phyloP scores from a whole-genome alignment of 2,329 filamentous ascomycete genomes.

The Neoscytalidium dimidiatum region DNA sequence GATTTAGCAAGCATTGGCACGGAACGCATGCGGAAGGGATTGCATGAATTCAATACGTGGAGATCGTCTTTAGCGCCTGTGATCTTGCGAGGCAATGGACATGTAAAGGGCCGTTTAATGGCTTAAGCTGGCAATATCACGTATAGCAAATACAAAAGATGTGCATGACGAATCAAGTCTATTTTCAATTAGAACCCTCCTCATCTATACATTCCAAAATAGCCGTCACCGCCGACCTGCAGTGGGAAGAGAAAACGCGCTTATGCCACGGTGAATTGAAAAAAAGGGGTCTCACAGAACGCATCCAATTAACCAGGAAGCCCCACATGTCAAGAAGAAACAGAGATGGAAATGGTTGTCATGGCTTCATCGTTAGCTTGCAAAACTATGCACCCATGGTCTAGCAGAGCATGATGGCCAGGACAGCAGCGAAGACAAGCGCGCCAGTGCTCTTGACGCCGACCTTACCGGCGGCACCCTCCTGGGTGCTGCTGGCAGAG shows the following conservation, averaged over 20 bases:
- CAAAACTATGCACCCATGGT: slow-evolving; percentile 17
- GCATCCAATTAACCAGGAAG: slow-evolving; percentile 12
- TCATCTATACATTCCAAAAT: slow-evolving; percentile 10
- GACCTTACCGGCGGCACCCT: slow-evolving; percentile 19
- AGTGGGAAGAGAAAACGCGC: neutral
- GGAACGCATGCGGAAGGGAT: no score
- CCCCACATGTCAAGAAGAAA: neutral
- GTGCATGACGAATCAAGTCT: neutral
- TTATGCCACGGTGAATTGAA: slow-evolving; percentile 9
- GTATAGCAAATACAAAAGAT: neutral
- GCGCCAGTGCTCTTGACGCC: slow-evolving; percentile 20
- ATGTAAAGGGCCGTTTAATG: no score
- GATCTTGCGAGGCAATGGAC: no score
- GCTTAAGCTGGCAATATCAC: no score
- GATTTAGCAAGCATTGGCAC: no score
- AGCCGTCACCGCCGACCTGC: slow-evolving; percentile 7
- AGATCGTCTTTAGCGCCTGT: no score
- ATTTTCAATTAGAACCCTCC: slow-evolving; percentile 8
- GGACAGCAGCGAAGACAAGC: slow-evolving; percentile 17
- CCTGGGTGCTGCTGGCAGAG: slow-evolving; percentile 13
- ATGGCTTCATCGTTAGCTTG: slow-evolving; percentile 13
- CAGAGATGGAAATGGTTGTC: slow-evolving; percentile 7
- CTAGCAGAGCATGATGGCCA: slow-evolving; percentile 19
- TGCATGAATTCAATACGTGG: no score
- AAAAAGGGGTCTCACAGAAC: neutral